phyloP scores from a whole-genome alignment of 1,284 basidiomycete species.

The Trametes versicolor region DNA sequence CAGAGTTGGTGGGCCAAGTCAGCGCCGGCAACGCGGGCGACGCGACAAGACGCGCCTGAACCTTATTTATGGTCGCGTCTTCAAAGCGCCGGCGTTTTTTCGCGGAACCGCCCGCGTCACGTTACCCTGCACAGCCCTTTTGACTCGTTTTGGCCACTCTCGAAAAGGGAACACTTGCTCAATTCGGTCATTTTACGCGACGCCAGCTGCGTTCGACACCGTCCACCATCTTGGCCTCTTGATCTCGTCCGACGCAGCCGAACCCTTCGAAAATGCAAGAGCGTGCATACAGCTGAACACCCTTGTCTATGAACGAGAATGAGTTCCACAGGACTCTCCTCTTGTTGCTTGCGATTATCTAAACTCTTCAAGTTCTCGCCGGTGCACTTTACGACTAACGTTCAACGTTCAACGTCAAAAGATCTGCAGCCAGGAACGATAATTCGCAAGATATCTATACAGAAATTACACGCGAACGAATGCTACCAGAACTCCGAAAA shows the following conservation, averaged over 20 bases:
- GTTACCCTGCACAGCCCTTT: neutral
- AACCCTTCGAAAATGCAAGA: no score
- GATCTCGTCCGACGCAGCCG: no score
- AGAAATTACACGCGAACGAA: neutral
- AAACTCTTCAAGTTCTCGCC: no score
- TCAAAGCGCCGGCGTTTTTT: conserved; percentile 21
- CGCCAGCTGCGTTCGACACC: no score
- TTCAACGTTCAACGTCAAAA: neutral
- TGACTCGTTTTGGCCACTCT: neutral
- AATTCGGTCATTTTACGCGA: neutral
- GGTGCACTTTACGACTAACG: no score
- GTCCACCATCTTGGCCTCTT: no score
- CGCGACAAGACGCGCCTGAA: conserved; percentile 38
- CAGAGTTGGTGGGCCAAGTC: conserved; percentile 28
- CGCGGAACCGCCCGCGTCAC: conserved; percentile 20
- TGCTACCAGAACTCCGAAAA: conserved; percentile 7
- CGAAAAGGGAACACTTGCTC: conserved; percentile 9
- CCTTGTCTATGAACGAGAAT: no score
- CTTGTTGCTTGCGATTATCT: no score
- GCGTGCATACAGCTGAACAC: no score
- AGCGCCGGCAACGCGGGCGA: conserved; percentile 31
- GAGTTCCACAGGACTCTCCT: no score
- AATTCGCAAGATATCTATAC: neutral
- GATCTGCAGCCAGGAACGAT: neutral
- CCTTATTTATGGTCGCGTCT: conserved; percentile 38